A percentile compares a stretch with the other conserved stretches of the same genome.
These are phyloP conservation scores for Euphorbia peplus DNA, from an alignment of 345 rosid species.

Conservation along the genomic window DNA sequence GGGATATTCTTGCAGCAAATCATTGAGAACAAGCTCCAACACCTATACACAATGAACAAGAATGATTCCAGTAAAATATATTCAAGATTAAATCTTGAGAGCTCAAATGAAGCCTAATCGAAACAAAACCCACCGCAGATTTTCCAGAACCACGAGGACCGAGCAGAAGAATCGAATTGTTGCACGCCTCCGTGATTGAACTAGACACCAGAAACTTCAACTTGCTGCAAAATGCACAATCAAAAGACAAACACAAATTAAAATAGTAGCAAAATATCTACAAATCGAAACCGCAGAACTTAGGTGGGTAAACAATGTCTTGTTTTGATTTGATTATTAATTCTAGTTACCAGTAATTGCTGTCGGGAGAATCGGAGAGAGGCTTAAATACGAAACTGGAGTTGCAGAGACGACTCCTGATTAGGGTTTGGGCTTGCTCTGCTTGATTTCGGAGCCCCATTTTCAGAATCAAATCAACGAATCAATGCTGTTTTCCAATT, in stretches of 20 bases:
- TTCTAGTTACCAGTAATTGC: constrained; percentile 63
- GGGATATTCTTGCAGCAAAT: constrained; percentile 61
- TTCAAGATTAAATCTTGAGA: background rate
- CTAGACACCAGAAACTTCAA: constrained; percentile 68
- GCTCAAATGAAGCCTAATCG: background rate
- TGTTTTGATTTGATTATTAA: too few relatives aligned
- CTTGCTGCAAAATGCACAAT: constrained; percentile 45
- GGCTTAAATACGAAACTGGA: constrained; percentile 58
- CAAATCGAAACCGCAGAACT: background rate
- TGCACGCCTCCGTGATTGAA: constrained; percentile 76
- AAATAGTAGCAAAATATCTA: background rate
- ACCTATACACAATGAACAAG: constrained; percentile 39
- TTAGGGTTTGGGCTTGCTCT: constrained; percentile 32
- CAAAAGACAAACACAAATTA: background rate
- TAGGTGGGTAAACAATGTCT: too few relatives aligned
- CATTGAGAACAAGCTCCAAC: constrained; percentile 74
- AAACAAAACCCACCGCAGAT: constrained; percentile 43
- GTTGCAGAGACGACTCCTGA: constrained; percentile 65
- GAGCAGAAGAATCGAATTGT: constrained; percentile 84
- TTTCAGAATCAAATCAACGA: background rate
- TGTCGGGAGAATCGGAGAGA: constrained; percentile 60
- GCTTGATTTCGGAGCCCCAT: constrained; percentile 20
- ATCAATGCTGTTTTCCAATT: background rate
- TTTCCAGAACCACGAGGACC: constrained; percentile 96
- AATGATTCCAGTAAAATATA: background rate